Conservation (phyloP, 1,284 basidiomycete genomes). For the Tilletia walkeri region DNA sequence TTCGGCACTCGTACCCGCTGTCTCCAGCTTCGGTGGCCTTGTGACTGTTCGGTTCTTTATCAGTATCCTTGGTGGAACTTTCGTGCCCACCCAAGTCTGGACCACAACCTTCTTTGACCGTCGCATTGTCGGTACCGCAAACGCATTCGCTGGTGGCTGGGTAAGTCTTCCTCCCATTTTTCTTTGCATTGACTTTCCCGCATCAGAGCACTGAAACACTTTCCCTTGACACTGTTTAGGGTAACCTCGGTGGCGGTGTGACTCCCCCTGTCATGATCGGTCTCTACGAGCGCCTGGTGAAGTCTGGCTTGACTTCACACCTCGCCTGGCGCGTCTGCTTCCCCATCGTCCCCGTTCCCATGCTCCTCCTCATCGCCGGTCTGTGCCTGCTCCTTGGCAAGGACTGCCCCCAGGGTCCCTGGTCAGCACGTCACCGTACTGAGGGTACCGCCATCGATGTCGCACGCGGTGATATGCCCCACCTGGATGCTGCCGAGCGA, state of each 20-base stretch:
- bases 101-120: constrained; percentile 67
- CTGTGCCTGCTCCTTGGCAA: constrained; percentile 62
- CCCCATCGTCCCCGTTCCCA: constrained; percentile 65
- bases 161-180: not conserved
- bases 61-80: constrained; percentile 64
- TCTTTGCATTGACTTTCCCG: not conserved
- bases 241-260: constrained; percentile 61
- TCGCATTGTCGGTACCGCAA: constrained; percentile 62
- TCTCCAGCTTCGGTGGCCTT: constrained; percentile 59
- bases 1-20: constrained; percentile 65
- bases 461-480: constrained; percentile 49
- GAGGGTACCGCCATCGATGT: constrained; percentile 57
- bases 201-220: not conserved
- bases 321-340: constrained; percentile 66
- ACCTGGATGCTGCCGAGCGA: constrained; percentile 51
- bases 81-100: constrained; percentile 65
- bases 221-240: constrained; percentile 49
- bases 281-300: constrained; percentile 60
- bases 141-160: constrained; percentile 49
- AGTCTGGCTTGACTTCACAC: constrained; percentile 59
- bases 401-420: constrained; percentile 66
- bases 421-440: constrained; percentile 63
- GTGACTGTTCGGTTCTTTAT: constrained; percentile 63
- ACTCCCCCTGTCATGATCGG: constrained; percentile 64
- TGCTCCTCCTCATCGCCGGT: constrained; percentile 61